phyloP scores from a whole-genome alignment of 2,329 filamentous ascomycete species.

The Xylaria polymorpha region DNA sequence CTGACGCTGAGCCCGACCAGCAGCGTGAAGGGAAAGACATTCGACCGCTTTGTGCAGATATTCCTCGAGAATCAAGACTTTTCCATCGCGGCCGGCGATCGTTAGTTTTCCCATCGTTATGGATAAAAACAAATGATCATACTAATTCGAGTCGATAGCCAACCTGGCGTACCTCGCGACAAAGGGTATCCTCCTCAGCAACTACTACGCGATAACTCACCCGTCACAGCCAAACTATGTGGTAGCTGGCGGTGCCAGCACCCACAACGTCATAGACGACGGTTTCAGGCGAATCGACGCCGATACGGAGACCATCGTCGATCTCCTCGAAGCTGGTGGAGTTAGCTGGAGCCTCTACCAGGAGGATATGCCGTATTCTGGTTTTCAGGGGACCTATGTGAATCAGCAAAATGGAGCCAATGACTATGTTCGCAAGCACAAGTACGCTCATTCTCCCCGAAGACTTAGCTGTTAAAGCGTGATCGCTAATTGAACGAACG shows the following conservation, averaged over 20 bases:
- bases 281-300: conserved; percentile 58
- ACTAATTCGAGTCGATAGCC: conserved; percentile 38
- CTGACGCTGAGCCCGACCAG: conserved; percentile 58
- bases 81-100: conserved; percentile 62
- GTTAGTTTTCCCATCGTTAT: conserved; percentile 37
- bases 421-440: conserved; percentile 75
- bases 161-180: conserved; percentile 62
- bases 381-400: conserved; percentile 61
- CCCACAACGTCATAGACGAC: conserved; percentile 67
- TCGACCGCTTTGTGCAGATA: conserved; percentile 70
- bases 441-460: conserved; percentile 49
- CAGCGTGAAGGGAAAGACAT: conserved; percentile 64
- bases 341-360: conserved; percentile 65
- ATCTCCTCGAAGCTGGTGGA: conserved; percentile 60
- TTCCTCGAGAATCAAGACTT: conserved; percentile 72
- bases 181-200: conserved; percentile 66
- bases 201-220: conserved; percentile 66
- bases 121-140: background rate
- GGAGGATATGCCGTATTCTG: conserved; percentile 64
- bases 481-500: conserved; percentile 8
- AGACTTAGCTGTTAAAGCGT: background rate
- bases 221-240: conserved; percentile 72
- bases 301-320: conserved; percentile 60
- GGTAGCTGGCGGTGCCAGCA: conserved; percentile 66
- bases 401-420: conserved; percentile 67